Evolutionary conservation across 2,329 filamentous ascomycete species (phyloP), one percentile per base, ranked within the genome.

Genomic region (Apiospora malaysiana): DNA sequence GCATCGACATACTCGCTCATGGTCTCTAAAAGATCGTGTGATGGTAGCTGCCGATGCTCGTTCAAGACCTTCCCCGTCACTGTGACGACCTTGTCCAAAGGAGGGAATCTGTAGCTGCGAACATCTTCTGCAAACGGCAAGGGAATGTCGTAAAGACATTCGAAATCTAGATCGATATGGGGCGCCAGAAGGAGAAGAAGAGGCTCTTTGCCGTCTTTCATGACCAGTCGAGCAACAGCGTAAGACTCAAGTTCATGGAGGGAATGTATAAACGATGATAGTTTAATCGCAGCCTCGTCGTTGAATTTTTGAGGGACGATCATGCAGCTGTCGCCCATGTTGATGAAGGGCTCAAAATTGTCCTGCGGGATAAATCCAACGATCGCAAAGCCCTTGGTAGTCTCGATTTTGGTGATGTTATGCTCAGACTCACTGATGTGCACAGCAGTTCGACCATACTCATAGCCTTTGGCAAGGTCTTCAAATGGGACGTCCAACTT

Each of bases 101-200:
- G 94, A 7, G 96, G 94, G 75, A 99, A 99, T 71, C 91, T 92
- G 80, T 98, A 98, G n/a, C 88, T 88, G 46, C 96, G 90, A 66
- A 98, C 86, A 78, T 99, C 96, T 83, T 99, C 96, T 2, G 94
- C 92, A 77, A 98, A 99, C 0, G 96, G 96, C 7, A 98, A 85
- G 46, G 96, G 94, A 0, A 97, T 88, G 78, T 99, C 96, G 73
- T 97, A 91, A 1, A 99, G 86, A 76, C 93, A 95, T 79, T 98
- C 95, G 74, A 93, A 90, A 37, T 93, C 91, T 2, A 88, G 85
- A 73, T 97, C 93, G 71, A 97, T 90, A 25, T 90, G 88, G 2
- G 96, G 96, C 6, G 93, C 91, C 59, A 99, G 86, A 18, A 98
- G 85, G 0, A 97, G 82, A 21, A 98, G 84, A 42, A 90, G 78